A percentile compares a stretch with the other conserved stretches of the same genome.
Conservation (phyloP, 495 filamentous ascomycete species). For the Ascodesmis nigricans region DNA sequence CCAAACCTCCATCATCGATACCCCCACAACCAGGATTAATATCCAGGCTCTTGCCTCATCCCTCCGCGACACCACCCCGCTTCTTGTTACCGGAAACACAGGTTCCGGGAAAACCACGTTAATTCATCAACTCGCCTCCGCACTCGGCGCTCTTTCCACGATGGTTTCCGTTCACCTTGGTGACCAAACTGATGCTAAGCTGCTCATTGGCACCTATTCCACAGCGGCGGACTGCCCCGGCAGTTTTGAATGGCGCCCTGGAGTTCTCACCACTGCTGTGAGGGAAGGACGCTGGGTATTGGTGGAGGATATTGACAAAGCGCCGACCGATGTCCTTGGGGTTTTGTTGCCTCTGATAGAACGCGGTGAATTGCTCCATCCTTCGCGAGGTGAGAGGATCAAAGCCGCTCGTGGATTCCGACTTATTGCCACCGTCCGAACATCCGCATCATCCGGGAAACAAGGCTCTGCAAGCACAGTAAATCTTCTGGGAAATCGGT, state of each 20-base stretch:
- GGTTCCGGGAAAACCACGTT: constrained; percentile 79
- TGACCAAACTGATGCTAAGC: constrained; percentile 91
- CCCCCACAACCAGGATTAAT: constrained; percentile 47
- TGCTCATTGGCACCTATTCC: constrained; percentile 80
- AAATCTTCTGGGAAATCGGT: constrained; percentile 50
- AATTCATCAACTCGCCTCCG: constrained; percentile 59
- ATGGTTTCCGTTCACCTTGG: constrained; percentile 89
- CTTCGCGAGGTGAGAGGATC: constrained; percentile 64
- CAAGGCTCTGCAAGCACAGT: constrained; percentile 25
- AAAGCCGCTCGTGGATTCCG: constrained; percentile 64
- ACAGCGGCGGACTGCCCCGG: constrained; percentile 58
- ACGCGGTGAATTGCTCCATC: constrained; percentile 62
- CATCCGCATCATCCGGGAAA: constrained; percentile 24
- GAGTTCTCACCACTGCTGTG: constrained; percentile 80
- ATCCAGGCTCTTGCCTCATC: constrained; percentile 41
- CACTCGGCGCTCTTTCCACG: constrained; percentile 45
- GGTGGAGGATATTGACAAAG: constrained; percentile 89
- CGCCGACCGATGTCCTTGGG: constrained; percentile 85
- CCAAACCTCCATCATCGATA: constrained; percentile 47
- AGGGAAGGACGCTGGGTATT: constrained; percentile 86
- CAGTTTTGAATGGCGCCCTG: constrained; percentile 79
- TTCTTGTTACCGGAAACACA: constrained; percentile 61
- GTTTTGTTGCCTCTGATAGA: constrained; percentile 80
- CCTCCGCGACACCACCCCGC: constrained; percentile 40
- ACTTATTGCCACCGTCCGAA: constrained; percentile 77